Percentiles rank a stretch among this genome's conserved stretches.
Conservation (phyloP, 2,329 filamentous ascomycete species). For the Penicillium sp. region DNA sequence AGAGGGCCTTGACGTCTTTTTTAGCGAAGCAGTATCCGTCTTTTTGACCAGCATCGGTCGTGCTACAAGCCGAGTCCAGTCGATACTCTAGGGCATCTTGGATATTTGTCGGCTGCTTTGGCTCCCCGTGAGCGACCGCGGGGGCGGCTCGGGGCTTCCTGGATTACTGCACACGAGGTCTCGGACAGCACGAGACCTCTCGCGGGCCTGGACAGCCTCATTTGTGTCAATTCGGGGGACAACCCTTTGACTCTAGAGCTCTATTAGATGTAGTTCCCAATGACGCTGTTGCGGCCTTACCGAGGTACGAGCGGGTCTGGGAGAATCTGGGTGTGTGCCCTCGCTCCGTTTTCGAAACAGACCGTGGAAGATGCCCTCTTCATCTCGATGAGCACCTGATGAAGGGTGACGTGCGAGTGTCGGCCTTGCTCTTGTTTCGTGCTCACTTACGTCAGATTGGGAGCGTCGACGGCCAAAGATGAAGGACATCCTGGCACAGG, state of each 20-base stretch:
- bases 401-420: conserved; percentile 11
- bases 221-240: neutral
- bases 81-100: conserved; percentile 24
- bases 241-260: neutral
- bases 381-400: neutral
- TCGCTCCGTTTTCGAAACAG: conserved; percentile 24
- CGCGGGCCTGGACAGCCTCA: neutral
- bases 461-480: conserved; percentile 28
- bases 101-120: conserved; percentile 27
- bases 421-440: conserved; percentile 4
- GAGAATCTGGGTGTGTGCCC: conserved; percentile 1
- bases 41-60: neutral
- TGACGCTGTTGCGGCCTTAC: conserved; percentile 2
- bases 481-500: conserved; percentile 18
- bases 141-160: conserved; percentile 4
- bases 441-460: conserved; percentile 15
- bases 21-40: conserved; percentile 22
- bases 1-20: conserved; percentile 38
- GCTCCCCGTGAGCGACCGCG: conserved; percentile 17
- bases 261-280: neutral
- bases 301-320: neutral
- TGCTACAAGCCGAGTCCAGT: conserved; percentile 10
- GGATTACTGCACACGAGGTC: conserved; percentile 2
- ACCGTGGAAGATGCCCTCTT: conserved; percentile 17
- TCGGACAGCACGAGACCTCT: conserved; percentile 1